Base-by-base conservation (phyloP, 2,329 filamentous ascomycete species). In the Penicillium sp. region DNA sequence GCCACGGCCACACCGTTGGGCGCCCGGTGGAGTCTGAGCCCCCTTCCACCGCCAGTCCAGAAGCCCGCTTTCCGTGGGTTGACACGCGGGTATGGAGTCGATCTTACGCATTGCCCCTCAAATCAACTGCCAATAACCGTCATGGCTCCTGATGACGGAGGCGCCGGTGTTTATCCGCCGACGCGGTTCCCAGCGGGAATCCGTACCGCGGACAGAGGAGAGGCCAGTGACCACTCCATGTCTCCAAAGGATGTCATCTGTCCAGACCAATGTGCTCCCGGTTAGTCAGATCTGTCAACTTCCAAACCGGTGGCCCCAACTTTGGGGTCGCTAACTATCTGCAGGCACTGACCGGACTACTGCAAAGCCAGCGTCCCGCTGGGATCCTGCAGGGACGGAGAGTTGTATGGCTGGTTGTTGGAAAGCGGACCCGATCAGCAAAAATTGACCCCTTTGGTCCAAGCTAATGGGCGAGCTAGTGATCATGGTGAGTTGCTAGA, bases 21-120 rank as follows among this genome's bases (percentile, higher is more conserved):
- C 63, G 65, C 66, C 65, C 62, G 42, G 66, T 68, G 66, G 66
- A 61, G 52, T 57, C 59, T 38, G 45, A 35, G 16, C 43, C 55
- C 25, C n/a, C 35, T 45, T 52, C 57, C 51, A 33, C 26, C 55
- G 35, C 33, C 43, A 49, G 43, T 43, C 55, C 49, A 49, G 40
- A 48, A 48, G 45, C 45, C 45, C 45, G 13, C 46, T 49, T 42
- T 62, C 49, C 45, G 55, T 61, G 55, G 57, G 49, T 62, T 65
- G 65, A 68, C 66, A 68, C 66, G 60, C 65, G 65, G 65, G 60
- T 65, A 65, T 67, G 63, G 63, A 64, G 64, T 58, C 62, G 35
- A 68, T 66, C 62, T 66, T 65, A 68, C 65, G 59, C 59, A 66
- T 46, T 45, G 45, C 54, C 51, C n/a, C 49, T 48, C 49, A 8